Base-by-base conservation (phyloP, 768 basidiomycete genomes). In the Leccinum longicurvipes region DNA sequence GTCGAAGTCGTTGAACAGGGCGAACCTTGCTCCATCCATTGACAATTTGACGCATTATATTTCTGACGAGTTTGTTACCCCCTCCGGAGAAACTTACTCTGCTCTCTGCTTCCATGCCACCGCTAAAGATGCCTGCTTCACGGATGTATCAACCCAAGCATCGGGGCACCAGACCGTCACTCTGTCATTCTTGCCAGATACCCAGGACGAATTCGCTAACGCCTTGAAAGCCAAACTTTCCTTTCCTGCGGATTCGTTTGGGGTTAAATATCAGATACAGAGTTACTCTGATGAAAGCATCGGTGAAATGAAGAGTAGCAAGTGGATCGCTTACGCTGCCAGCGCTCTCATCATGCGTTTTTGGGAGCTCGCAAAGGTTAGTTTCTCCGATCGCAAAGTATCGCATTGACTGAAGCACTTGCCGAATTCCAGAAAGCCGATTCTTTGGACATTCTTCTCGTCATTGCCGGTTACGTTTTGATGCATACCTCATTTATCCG, bases 401-500 rank as follows among this genome's bases (percentile, higher is more conserved):
- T 31, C 15, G 14, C 21, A 17, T 45, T 27, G 31, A 8, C 41
- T 60, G 9, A 67, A 52, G 19, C 51, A 65, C 50, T 63, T 56
- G 53, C 55, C 42, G 21, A 57, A 63, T 32, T 53, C 12, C 73
- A 90, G 84, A 92, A 93, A 76, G 94, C 97, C 11, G 92, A 97
- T 72, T 94, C 93, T 1, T 83, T 95, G 23, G 97, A 99, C 73
- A 98, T 99, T 65, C 77, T 96, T 51, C 85, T 98, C 60, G 93
- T 99, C 63, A 82, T 98, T 19, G 79, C 90, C 11, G 97, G 96
- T 14, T 98, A 98, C 71, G 73, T 95, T 51, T 80, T 98, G 45
- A 98, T 99, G 97, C 94, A 98, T 74, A 81, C 79, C 5, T 96
- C 95, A 2, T 98, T 99, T 74, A 84, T 94, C 69, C 86, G 93